These are phyloP conservation scores for Penicillium frequentans DNA, from an alignment of 2,329 filamentous ascomycete species.

Conservation along the genomic window DNA sequence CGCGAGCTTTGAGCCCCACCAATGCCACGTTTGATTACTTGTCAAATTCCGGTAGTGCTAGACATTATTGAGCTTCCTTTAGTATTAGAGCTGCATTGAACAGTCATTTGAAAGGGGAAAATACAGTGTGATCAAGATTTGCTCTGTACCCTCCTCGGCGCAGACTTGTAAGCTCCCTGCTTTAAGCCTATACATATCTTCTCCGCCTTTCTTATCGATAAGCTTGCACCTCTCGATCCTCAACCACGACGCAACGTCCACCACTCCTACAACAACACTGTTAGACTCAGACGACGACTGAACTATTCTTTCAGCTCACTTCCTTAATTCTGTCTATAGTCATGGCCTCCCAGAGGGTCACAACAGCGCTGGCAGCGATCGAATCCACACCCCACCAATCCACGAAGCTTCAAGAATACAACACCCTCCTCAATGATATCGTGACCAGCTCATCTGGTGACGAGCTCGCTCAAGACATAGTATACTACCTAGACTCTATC, in stretches of 20 bases:
- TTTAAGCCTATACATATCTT: background rate
- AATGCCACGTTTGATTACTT: background rate
- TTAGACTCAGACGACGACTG: background rate
- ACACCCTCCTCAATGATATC: constrained; percentile 58
- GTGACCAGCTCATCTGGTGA: constrained; percentile 46
- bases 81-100: background rate
- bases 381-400: constrained; percentile 49
- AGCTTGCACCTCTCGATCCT: constrained; percentile 2
- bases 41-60: no score
- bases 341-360: constrained; percentile 54
- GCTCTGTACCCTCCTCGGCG: background rate
- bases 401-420: constrained; percentile 58
- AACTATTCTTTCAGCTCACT: background rate
- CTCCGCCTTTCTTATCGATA: constrained; percentile 17
- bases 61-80: background rate
- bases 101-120: background rate
- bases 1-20: background rate
- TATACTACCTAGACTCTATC: constrained; percentile 67
- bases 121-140: background rate
- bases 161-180: background rate
- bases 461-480: constrained; percentile 61
- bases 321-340: background rate
- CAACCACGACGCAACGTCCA: background rate
- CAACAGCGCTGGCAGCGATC: constrained; percentile 50
- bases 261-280: background rate